Base-by-base conservation (phyloP, 164 flowering plant genomes). In the Platanus orientalis region DNA sequence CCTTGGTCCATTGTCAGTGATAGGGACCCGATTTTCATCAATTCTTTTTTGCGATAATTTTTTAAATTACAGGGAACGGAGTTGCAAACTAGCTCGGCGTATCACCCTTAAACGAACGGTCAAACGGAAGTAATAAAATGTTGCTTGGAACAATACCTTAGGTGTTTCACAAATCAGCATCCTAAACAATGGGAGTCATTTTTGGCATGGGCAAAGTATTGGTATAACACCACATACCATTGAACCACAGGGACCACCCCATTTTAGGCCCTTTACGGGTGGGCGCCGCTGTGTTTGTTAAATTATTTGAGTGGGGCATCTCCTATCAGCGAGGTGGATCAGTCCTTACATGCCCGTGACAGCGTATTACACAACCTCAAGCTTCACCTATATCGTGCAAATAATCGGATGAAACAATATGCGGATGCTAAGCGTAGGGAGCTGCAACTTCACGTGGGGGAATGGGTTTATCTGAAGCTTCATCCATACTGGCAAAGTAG, bases 91-190 rank as follows among this genome's bases (percentile, higher is more conserved):
- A 55, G 58, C 30, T 25, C 48, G 0, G 39, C 69, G 0, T 65
- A 61, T 25, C 72, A 68, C 5, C 69, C 65, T 7, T 63, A 73
- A 42, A 23, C 62, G n/a, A 61, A 65, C 24, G 69, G 63, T 0
- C 66, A 68, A 29, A 59, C 62, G 0, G 66, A 68, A n/a, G 54
- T 59, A 0, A n/a, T 61, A 0, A 69, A 73, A 6, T 44, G 36
- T 0, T 24, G 55, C 25, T 6, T 65, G 3, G 70, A 73, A 39
- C 24, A 29, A 0, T 69, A 69, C n/a, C 17, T 57, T 4, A 0
- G 68, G 12, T 61, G 70, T 45, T 55, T 62, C 14, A 16, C 40
- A 0, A 9, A 4, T 1, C 44, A 48, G 0, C 14, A 17, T 6
- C 77, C 67, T 0, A 23, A 1, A 0, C 2, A 16, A 9, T 70